Conservation (phyloP, 2,329 filamentous ascomycete genomes). For the Penicillium oxalicum region DNA sequence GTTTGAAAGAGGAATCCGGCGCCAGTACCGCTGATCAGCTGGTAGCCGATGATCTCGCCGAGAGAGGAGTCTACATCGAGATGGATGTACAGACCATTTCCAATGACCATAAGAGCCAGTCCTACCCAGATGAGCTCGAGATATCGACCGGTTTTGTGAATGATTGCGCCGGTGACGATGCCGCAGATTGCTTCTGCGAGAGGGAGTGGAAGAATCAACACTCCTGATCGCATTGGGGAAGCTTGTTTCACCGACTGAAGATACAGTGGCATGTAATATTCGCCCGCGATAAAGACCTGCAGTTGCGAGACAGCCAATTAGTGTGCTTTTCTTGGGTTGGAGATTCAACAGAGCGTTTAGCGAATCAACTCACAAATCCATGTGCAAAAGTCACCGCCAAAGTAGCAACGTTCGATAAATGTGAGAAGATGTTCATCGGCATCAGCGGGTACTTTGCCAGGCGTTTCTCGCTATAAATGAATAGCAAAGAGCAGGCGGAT, state of each 20-base stretch:
- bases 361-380: conserved; percentile 33
- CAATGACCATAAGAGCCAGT: conserved; percentile 38
- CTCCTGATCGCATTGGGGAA: conserved; percentile 54
- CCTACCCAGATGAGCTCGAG: conserved; percentile 44
- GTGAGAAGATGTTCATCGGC: conserved; percentile 56
- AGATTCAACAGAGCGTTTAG: not conserved
- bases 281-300: conserved; percentile 57
- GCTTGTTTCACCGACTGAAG: conserved; percentile 63
- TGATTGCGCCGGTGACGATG: conserved; percentile 44
- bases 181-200: conserved; percentile 41
- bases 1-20: conserved; percentile 50
- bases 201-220: conserved; percentile 57
- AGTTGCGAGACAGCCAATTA: conserved; percentile 8
- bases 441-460: conserved; percentile 64
- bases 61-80: conserved; percentile 34
- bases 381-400: conserved; percentile 48
- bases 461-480: conserved; percentile 58
- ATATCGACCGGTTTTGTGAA: conserved; percentile 48
- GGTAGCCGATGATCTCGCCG: conserved; percentile 42
- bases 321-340: too few relatives aligned
- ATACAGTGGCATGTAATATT: conserved; percentile 69
- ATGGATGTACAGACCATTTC: conserved; percentile 45
- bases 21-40: conserved; percentile 48
- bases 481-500: conserved; percentile 42
- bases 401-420: conserved; percentile 52